phyloP scores from a whole-genome alignment of 306 rosid species.

The Geum urbanum region DNA sequence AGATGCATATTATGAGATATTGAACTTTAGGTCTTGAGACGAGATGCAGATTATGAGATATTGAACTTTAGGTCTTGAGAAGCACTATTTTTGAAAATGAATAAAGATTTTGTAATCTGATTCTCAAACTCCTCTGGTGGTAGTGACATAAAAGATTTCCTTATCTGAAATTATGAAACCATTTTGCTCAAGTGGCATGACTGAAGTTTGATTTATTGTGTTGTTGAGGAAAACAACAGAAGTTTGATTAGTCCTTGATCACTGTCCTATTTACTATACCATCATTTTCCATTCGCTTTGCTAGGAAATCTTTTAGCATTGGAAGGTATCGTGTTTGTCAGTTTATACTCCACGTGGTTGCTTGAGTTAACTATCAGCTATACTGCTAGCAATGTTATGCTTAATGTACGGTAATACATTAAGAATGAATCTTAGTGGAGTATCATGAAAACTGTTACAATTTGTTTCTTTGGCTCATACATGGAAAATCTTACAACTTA shows the following conservation, averaged over 20 bases:
- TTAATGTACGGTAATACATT: not conserved
- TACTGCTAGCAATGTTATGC: too few relatives aligned
- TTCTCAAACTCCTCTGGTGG: not conserved
- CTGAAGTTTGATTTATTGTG: too few relatives aligned
- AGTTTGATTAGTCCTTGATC: conserved; percentile 6
- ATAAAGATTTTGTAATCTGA: not conserved
- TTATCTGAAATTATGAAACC: not conserved
- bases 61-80: too few relatives aligned
- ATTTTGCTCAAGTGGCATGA: not conserved
- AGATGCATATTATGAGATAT: too few relatives aligned
- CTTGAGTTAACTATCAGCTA: too few relatives aligned
- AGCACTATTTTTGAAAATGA: too few relatives aligned
- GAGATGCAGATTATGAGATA: too few relatives aligned
- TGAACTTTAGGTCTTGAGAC: too few relatives aligned
- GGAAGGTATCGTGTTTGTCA: not conserved
- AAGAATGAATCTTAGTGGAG: not conserved
- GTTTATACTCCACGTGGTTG: not conserved
- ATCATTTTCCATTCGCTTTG: not conserved
- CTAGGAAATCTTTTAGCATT: not conserved
- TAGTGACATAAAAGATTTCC: not conserved
- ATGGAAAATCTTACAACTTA: not conserved
- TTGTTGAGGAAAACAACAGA: too few relatives aligned
- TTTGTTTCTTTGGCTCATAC: not conserved
- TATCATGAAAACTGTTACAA: not conserved
- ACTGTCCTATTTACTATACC: not conserved